Conservation (phyloP, 257 asterid genomes). For the Gardenia jasminoides region DNA sequence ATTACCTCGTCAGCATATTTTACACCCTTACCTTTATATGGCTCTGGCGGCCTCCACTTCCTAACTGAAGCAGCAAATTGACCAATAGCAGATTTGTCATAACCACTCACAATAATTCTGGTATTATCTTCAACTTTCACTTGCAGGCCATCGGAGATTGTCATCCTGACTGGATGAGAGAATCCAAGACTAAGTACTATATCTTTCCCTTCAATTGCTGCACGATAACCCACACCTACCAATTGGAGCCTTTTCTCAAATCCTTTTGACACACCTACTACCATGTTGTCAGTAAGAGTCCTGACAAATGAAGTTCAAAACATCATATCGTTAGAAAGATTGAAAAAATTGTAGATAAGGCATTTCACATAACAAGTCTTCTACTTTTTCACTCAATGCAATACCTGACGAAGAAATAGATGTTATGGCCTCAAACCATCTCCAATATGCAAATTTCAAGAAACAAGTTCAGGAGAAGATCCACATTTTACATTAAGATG, state of each 20-base stretch:
- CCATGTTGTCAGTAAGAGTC: conserved; percentile 94
- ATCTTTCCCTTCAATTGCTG: conserved; percentile 81
- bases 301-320: conserved; percentile 32
- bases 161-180: conserved; percentile 93
- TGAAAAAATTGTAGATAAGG: not conserved
- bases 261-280: conserved; percentile 95
- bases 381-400: not conserved
- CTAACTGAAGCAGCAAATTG: conserved; percentile 92
- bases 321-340: not conserved
- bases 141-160: conserved; percentile 64
- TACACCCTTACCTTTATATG: conserved; percentile 95
- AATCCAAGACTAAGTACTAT: conserved; percentile 86
- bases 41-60: conserved; percentile 99
- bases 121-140: conserved; percentile 97
- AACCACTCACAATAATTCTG: conserved; percentile 78
- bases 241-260: conserved; percentile 92
- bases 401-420: not conserved
- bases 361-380: not conserved
- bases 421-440: not conserved
- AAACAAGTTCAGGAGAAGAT: not conserved
- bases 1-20: conserved; percentile 88
- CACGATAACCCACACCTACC: conserved; percentile 95
- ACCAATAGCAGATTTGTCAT: conserved; percentile 76
- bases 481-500: not conserved
- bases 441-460: not conserved